Base-by-base conservation (phyloP, 2,329 filamentous ascomycete genomes). In the Waltergamsia citrina region DNA sequence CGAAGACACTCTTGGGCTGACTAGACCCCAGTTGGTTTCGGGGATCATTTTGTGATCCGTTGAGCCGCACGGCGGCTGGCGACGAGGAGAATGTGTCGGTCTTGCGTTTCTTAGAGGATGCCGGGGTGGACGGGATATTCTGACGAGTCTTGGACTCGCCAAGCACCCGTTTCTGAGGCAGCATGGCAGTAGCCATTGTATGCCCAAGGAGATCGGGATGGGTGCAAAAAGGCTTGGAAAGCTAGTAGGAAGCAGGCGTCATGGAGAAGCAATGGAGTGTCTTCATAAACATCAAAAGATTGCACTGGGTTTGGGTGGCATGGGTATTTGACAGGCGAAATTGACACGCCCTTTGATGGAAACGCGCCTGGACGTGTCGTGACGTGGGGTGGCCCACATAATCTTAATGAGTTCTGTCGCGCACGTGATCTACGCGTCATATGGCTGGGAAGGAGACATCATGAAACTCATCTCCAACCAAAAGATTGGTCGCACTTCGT, bases 1-100 rank as follows among this genome's bases (percentile, higher is more conserved):
- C 92, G 54, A 98, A 98, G 36, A 82, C 74, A 54, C 87, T 94
- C 63, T 94, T 95, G 12, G 75, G 74, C 26, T 33, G 32, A 46
- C 74, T 88, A 2, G 83, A 90, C 5, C 25, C 33, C 20, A 57
- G 54, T 50, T 77, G 79, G 42, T 71, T 73, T 44, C 74, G 72
- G 9, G 61, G 66, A 23, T 63, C 67, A 52, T 71, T 73, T 44
- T 81, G 73, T 4, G 80, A 79, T 35, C 75, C 71, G 35, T 71
- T 74, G 46, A 83, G 69, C 37, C 70, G 69, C 8, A 29, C 35
- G 21, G 67, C 63, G 10, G 67, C 62, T 12, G 69, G 72, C 3
- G 70, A 71, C 4, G 71, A 74, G 18, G 71, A 63, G 19, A 65
- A 59, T 6, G 69, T 56, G 27, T 92, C 85, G 39, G 94, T 69